phyloP scores from a whole-genome alignment of 176 grass and related monocot species.

The Areca catechu region DNA sequence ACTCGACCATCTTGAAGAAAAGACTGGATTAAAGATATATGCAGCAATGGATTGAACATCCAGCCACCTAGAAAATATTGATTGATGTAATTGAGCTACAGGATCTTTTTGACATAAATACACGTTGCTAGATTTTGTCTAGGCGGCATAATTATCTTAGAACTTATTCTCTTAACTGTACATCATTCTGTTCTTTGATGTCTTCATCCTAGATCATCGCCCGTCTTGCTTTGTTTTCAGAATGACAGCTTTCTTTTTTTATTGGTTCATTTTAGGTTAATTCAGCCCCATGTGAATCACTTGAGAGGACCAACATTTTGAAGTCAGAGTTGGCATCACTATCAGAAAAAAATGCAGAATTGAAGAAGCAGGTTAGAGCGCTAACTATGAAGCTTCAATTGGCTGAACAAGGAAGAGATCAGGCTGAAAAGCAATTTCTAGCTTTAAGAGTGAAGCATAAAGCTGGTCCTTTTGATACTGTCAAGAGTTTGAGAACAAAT shows the following conservation, averaged over 20 bases:
- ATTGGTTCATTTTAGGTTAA: constrained; percentile 26
- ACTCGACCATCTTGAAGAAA: no score
- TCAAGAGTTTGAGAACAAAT: constrained; percentile 91
- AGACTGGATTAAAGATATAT: no score
- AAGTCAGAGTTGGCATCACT: constrained; percentile 47
- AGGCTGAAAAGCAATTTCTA: constrained; percentile 19
- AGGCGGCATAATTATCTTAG: no score
- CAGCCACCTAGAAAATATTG: no score
- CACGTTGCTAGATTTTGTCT: no score
- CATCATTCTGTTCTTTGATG: no score
- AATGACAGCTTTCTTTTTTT: not conserved
- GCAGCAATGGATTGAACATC: no score
- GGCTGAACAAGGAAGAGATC: constrained; percentile 42
- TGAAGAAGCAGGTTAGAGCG: constrained; percentile 59
- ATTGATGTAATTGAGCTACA: no score
- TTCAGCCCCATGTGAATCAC: constrained; percentile 50
- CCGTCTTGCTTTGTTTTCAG: not conserved
- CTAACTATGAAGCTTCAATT: constrained; percentile 61
- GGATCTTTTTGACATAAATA: no score
- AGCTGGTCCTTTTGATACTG: constrained; percentile 77
- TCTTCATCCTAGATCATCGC: no score
- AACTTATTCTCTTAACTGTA: no score
- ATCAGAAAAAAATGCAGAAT: constrained; percentile 57
- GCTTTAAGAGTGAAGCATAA: constrained; percentile 19
- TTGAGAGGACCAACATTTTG: constrained; percentile 27